These are phyloP conservation scores for Panicum virgatum DNA, from an alignment of 202 grass and related monocot genomes.

Conservation along the genomic window DNA sequence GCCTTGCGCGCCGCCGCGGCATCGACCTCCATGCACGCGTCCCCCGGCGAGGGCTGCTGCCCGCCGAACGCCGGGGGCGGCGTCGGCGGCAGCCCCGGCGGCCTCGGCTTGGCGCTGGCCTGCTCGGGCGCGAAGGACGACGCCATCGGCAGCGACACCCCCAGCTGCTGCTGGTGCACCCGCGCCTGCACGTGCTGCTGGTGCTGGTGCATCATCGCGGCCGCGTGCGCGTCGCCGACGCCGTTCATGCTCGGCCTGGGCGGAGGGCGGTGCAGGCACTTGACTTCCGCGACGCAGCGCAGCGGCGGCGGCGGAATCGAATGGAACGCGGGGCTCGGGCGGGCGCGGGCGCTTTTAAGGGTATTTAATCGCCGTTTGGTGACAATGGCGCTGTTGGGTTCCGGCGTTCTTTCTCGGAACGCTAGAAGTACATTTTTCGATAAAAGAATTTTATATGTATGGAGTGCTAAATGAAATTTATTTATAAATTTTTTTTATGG, in stretches of 20 bases:
- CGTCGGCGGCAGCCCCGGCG: slow-evolving; percentile 48
- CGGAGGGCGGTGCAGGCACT: background rate
- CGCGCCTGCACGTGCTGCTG: background rate
- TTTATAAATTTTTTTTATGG: too few relatives aligned
- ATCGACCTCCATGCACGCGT: slow-evolving; percentile 52
- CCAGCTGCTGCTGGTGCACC: background rate
- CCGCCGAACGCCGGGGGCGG: slow-evolving; percentile 36
- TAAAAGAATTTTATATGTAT: too few relatives aligned
- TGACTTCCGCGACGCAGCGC: too few relatives aligned
- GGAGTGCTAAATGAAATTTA: too few relatives aligned
- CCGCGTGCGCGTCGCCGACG: slow-evolving; percentile 23
- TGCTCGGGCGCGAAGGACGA: slow-evolving; percentile 10
- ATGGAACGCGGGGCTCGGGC: background rate
- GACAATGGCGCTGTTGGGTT: too few relatives aligned
- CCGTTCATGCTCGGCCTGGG: slow-evolving; percentile 19
- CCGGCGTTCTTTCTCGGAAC: too few relatives aligned
- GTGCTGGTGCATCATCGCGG: slow-evolving; percentile 41
- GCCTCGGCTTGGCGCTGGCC: slow-evolving; percentile 35
- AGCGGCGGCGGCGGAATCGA: background rate
- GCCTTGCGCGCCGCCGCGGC: slow-evolving; percentile 41
- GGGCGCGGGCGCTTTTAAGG: slow-evolving; percentile 34
- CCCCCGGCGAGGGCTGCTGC: background rate
- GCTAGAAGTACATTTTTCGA: too few relatives aligned
- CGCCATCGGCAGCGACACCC: slow-evolving; percentile 41
- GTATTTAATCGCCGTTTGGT: slow-evolving; percentile 42